Percentiles rank a stretch among this genome's conserved stretches.
Evolutionary conservation across 2,329 filamentous ascomycete species (phyloP).

Genomic region (Aspergillus sojae): DNA sequence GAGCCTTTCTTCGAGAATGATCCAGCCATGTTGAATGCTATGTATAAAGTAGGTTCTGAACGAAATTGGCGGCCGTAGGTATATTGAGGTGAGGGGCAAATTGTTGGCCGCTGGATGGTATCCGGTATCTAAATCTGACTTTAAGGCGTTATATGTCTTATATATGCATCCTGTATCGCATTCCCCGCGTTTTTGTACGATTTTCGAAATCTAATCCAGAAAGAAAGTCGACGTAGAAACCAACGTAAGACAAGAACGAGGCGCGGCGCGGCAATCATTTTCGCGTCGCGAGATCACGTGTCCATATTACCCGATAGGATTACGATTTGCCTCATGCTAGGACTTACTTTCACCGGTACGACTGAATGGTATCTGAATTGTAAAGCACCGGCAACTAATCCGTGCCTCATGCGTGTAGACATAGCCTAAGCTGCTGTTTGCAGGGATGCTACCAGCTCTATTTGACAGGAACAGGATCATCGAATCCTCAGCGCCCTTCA

Average conservation of each 20-base stretch:
- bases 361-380: neutral
- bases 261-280: conserved; percentile 17
- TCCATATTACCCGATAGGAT: neutral
- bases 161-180: neutral
- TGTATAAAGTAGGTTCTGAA: neutral
- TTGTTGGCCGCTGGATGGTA: neutral
- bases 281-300: conserved; percentile 28
- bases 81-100: neutral
- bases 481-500: neutral
- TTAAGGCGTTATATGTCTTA: neutral
- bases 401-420: neutral
- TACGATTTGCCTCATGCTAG: neutral
- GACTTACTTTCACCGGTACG: neutral
- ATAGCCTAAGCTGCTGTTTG: neutral
- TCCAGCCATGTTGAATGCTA: conserved; percentile 26
- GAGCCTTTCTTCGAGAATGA: conserved; percentile 25
- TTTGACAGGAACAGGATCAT: neutral
- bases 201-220: neutral
- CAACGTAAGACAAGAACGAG: conserved; percentile 10
- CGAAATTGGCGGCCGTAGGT: neutral
- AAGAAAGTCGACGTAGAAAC: neutral
- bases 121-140: neutral
- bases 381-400: neutral
- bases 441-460: neutral
- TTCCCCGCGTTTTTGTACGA: neutral